Evolutionary conservation across 768 basidiomycete species (phyloP), one percentile per base, ranked within the genome.

Genomic region (Boletus fagicola): DNA sequence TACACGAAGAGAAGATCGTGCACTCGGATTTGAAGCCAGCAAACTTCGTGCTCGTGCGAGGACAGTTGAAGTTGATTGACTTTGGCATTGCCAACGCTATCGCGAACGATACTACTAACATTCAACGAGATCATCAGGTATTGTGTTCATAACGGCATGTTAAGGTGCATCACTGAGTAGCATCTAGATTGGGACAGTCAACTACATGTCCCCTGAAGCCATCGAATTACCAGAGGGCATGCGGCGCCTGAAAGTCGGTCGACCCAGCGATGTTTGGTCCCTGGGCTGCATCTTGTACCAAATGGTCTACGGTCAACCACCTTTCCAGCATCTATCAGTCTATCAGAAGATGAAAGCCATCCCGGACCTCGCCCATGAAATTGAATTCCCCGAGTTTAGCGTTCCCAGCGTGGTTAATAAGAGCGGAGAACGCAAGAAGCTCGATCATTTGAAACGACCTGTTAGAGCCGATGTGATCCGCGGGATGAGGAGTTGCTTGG

Each of bases 51-150:
- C 79, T 99, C 31, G 96, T 98, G 54, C 87, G 88, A 57, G 96
- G 96, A 6, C 89, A 93, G 62, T 78, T 99, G 55, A 99, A 99
- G 80, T 77, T 99, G 60, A 99, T 99, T 62, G 96, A 99, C 72
- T 99, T 99, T 68, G 96, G 96, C n/a, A 99, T 99, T 66, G 95
- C 96, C 15, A 98, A 98, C 69, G 95, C 95, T 10, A 96, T 99
- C 62, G 94, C 95, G 18, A 98, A 95, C 68, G 96, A 99, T 65
- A 99, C 96, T 2, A 98, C 96, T 3, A 98, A 99, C 67, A 98
- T 98, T 56, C 94, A 96, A 62, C 82, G 96, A 55, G 96, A 99
- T 64, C 91, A 93, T 67, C 94, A 95, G 83, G 93, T 92, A 64
- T 30, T 75, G 28, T 45, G 9, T 40, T 52, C 36, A 38, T 42